phyloP scores from a whole-genome alignment of 768 basidiomycete genomes.

The Suillus spraguei region DNA sequence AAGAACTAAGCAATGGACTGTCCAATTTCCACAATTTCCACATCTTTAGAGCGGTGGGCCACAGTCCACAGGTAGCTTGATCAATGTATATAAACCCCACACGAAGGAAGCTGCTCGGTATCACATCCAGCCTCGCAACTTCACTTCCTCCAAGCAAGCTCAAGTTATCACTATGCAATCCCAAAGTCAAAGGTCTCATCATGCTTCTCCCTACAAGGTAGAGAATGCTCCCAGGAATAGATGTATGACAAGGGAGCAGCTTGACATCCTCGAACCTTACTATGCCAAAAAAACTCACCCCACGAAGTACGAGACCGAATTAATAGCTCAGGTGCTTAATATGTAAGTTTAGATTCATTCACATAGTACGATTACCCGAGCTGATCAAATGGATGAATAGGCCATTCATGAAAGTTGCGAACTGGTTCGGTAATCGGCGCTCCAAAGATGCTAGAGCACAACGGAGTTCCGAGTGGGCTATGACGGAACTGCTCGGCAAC shows the following conservation, averaged over 20 bases:
- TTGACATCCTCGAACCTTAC: background rate
- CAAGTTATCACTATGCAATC: background rate
- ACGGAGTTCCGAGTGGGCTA: background rate
- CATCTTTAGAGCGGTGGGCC: background rate
- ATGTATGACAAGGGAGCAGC: slow-evolving; percentile 5
- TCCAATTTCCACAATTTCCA: background rate
- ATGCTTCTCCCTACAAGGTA: background rate
- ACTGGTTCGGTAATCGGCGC: slow-evolving; percentile 10
- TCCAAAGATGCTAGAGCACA: background rate
- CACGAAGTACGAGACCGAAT: background rate
- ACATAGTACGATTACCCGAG: too few relatives aligned
- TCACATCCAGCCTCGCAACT: background rate
- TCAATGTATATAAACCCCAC: background rate
- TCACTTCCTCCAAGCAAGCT: background rate
- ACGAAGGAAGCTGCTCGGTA: background rate
- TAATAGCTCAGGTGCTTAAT: background rate
- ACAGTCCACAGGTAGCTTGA: slow-evolving; percentile 3
- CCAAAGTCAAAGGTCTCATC: background rate
- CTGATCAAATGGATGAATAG: background rate
- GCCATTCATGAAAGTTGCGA: background rate
- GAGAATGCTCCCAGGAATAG: background rate
- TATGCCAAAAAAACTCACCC: background rate
- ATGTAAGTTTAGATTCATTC: background rate
- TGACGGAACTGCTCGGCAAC: background rate
- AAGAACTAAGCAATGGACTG: background rate